Conservation (phyloP, 1,139 yeast genomes). For the Kurtzmaniella quercitrusa region DNA sequence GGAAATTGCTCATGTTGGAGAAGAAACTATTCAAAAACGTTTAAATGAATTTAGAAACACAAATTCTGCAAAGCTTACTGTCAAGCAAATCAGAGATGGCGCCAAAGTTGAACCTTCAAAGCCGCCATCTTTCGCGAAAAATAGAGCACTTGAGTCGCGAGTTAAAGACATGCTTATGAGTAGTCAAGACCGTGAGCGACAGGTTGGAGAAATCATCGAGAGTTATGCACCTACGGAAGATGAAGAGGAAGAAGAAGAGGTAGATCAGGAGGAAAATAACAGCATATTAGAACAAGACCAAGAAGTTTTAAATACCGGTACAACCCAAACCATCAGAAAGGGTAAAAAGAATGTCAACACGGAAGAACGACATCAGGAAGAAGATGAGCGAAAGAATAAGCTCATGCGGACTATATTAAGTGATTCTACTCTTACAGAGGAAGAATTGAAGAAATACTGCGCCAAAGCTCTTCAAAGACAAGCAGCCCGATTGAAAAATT, state of each 20-base stretch:
- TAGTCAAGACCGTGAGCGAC: slow-evolving; percentile 26
- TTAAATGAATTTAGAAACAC: slow-evolving; percentile 84
- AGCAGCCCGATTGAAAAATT: slow-evolving; percentile 15
- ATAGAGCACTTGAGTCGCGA: slow-evolving; percentile 31
- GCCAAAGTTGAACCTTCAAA: slow-evolving; percentile 45
- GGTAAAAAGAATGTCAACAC: background rate
- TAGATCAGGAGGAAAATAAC: background rate
- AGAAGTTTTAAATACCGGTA: no score
- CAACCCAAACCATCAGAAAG: background rate
- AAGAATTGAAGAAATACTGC: slow-evolving; percentile 12
- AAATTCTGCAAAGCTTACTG: slow-evolving; percentile 66
- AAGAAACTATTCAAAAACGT: slow-evolving; percentile 86
- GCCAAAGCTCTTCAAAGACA: slow-evolving; percentile 12
- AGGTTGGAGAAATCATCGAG: slow-evolving; percentile 40
- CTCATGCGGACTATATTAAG: slow-evolving; percentile 17
- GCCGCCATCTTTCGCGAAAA: slow-evolving; percentile 79
- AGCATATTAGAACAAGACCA: no score
- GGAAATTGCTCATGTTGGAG: slow-evolving; percentile 93
- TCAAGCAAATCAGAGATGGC: slow-evolving; percentile 62
- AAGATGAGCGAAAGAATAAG: slow-evolving; percentile 10
- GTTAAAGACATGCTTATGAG: slow-evolving; percentile 29
- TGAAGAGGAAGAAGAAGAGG: background rate
- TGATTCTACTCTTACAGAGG: slow-evolving; percentile 23
- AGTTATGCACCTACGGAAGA: slow-evolving; percentile 20
- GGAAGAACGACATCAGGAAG: slow-evolving; percentile 2